Conservation (phyloP, 768 basidiomycete genomes). For the Rhodotorula paludigena region DNA sequence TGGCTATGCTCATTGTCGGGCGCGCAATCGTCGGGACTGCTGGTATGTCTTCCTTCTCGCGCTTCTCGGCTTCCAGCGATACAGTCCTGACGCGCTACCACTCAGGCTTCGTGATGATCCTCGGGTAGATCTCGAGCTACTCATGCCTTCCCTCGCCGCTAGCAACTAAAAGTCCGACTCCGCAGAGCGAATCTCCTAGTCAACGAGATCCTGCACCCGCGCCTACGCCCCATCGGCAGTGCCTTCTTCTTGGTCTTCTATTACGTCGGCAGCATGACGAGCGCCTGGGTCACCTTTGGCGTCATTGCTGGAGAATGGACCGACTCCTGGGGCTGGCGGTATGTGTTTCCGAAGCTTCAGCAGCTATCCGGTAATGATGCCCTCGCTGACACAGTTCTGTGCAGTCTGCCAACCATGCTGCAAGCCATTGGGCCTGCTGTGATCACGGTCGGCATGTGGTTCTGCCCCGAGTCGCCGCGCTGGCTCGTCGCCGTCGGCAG, state of each 20-base stretch:
- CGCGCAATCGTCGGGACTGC: slow-evolving; percentile 25
- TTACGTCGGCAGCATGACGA: slow-evolving; percentile 4
- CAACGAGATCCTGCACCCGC: slow-evolving; percentile 49
- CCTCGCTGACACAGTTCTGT: no score
- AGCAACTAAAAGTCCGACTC: no score
- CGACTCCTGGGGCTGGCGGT: slow-evolving; percentile 4
- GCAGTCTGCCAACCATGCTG: slow-evolving; percentile 65
- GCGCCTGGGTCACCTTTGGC: slow-evolving; percentile 7
- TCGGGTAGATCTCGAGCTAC: no score
- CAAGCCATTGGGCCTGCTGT: slow-evolving; percentile 62
- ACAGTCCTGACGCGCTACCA: no score
- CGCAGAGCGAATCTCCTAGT: slow-evolving; percentile 42
- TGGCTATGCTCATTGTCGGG: slow-evolving; percentile 26
- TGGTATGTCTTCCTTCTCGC: slow-evolving; percentile 10
- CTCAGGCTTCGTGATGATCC: no score
- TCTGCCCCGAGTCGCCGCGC: slow-evolving; percentile 74
- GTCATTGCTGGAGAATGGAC: neutral
- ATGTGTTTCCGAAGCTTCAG: no score
- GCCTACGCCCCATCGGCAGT: slow-evolving; percentile 20
- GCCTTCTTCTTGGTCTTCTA: slow-evolving; percentile 8
- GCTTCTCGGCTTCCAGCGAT: no score
- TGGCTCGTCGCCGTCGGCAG: slow-evolving; percentile 72
- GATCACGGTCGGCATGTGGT: slow-evolving; percentile 53
- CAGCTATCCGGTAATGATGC: no score
- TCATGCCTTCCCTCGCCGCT: no score